These are phyloP conservation scores for Russula abietina DNA, from an alignment of 768 basidiomycete genomes.

Conservation along the genomic window DNA sequence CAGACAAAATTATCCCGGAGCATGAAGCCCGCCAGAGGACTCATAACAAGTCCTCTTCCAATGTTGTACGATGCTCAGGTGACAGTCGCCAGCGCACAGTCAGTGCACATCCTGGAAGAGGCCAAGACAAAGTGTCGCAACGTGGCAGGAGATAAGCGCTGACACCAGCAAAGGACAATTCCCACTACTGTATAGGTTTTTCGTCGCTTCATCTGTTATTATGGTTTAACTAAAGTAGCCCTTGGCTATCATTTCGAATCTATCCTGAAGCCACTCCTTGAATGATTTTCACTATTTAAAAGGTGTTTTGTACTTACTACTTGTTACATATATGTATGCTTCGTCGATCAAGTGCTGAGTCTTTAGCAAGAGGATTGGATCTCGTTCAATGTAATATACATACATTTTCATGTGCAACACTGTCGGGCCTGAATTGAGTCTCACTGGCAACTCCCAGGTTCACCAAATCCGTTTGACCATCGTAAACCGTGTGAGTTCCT, in stretches of 20 bases:
- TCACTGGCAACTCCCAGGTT: constrained; percentile 3
- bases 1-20: neutral
- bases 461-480: constrained; percentile 93
- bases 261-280: neutral
- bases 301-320: neutral
- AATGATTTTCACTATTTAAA: neutral
- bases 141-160: neutral
- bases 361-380: neutral
- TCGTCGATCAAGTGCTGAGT: neutral
- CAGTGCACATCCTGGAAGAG: neutral
- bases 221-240: constrained; percentile 4
- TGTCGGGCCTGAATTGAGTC: neutral
- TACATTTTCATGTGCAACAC: neutral
- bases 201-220: neutral
- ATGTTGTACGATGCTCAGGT: neutral
- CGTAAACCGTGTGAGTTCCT: constrained; percentile 89
- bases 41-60: neutral
- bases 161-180: neutral
- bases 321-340: constrained; percentile 1
- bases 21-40: constrained; percentile 5
- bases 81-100: neutral
- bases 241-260: neutral
- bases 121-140: neutral
- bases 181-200: neutral
- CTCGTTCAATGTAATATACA: constrained; percentile 7